These are phyloP conservation scores for Boletellus deceptivus DNA, from an alignment of 1,284 basidiomycete species.

Conservation along the genomic window DNA sequence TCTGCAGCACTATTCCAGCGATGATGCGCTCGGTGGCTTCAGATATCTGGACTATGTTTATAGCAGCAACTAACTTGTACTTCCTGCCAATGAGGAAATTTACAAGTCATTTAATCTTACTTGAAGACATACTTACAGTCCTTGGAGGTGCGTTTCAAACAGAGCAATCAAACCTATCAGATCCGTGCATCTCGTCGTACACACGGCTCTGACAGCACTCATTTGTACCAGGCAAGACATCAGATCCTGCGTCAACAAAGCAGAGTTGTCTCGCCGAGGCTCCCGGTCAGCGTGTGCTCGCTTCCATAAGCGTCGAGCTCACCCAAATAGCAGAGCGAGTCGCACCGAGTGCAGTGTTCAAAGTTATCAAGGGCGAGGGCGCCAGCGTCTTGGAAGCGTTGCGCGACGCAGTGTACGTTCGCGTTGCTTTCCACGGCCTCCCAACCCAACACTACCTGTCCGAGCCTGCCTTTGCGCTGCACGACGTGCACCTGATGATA, in stretches of 20 bases:
- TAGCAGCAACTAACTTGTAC: background rate
- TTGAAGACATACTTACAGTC: background rate
- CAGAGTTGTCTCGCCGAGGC: slow-evolving; percentile 6
- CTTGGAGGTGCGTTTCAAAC: slow-evolving; percentile 5
- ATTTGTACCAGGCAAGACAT: slow-evolving; percentile 12
- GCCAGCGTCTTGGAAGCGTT: slow-evolving; percentile 3
- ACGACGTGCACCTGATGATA: slow-evolving; percentile 19
- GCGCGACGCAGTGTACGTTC: slow-evolving; percentile 11
- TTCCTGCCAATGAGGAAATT: too few relatives aligned
- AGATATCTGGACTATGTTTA: background rate
- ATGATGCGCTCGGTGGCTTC: background rate
- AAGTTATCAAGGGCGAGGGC: background rate
- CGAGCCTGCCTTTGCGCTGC: slow-evolving; percentile 8
- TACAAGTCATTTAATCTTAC: too few relatives aligned
- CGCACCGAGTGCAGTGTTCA: background rate
- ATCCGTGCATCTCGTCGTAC: slow-evolving; percentile 36
- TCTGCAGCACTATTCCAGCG: background rate
- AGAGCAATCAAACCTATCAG: slow-evolving; percentile 15
- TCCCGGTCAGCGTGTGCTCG: background rate
- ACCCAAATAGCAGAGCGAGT: background rate
- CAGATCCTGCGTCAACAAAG: too few relatives aligned
- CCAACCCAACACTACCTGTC: slow-evolving; percentile 13
- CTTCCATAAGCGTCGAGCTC: background rate
- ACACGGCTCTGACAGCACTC: slow-evolving; percentile 30
- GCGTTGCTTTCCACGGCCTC: slow-evolving; percentile 22